phyloP scores from a whole-genome alignment of 768 basidiomycete species.

The Kwoniella heveanensis region DNA sequence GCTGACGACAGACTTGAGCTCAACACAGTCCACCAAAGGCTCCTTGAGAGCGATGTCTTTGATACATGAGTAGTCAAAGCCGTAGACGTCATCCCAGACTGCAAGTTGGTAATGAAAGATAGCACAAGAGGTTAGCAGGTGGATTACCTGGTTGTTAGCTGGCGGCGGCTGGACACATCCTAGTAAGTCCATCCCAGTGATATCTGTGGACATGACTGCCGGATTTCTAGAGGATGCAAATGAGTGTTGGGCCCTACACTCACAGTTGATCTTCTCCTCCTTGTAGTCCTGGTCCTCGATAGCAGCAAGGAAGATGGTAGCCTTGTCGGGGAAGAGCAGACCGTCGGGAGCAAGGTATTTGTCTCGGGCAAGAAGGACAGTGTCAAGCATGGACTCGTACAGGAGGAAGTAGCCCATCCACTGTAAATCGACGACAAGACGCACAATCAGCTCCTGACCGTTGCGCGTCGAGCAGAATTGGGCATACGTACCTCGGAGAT shows the following conservation, averaged over 20 bases:
- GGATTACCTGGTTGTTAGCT: too few species aligned
- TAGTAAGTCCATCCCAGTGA: background rate
- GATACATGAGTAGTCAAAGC: constrained; percentile 99
- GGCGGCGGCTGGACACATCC: too few species aligned
- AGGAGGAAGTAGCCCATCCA: constrained; percentile 99
- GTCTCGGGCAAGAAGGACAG: constrained; percentile 93
- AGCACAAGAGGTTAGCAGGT: background rate
- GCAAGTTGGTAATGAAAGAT: too few species aligned
- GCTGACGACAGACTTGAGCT: constrained; percentile 90
- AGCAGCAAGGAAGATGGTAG: constrained; percentile 87
- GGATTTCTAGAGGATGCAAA: too few species aligned
- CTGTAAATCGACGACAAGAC: constrained; percentile 17
- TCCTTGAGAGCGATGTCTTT: constrained; percentile 96
- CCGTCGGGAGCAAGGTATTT: constrained; percentile 87
- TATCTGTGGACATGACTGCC: too few species aligned
- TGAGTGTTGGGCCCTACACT: too few species aligned
- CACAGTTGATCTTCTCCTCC: constrained; percentile 99
- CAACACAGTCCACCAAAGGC: constrained; percentile 98
- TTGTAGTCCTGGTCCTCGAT: constrained; percentile 99
- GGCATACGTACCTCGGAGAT: constrained; percentile 79
- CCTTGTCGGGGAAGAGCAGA: constrained; percentile 93
- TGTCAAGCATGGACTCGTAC: constrained; percentile 99
- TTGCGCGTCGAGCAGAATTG: too few species aligned
- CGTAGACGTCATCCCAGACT: constrained; percentile 99
- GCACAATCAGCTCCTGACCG: background rate